Percentiles rank a stretch among this genome's conserved stretches.
These are phyloP conservation scores for Kodamaea arcana DNA, from an alignment of 1,139 yeast genomes.

Conservation along the genomic window DNA sequence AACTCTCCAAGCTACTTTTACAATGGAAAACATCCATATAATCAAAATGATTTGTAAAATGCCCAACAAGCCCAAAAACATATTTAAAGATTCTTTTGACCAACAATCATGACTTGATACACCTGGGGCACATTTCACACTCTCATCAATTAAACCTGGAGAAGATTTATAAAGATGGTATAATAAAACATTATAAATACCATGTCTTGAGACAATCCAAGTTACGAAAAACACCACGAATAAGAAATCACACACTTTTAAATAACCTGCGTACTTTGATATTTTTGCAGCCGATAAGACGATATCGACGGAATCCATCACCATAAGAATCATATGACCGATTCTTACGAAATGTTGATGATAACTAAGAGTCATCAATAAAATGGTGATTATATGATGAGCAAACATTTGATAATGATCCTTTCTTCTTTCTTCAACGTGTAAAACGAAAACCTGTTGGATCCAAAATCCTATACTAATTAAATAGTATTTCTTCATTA, in stretches of 20 bases:
- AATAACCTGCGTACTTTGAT: conserved; percentile 66
- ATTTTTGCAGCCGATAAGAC: conserved; percentile 70
- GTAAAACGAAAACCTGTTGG: conserved; percentile 72
- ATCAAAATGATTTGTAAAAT: conserved; percentile 64
- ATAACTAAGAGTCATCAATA: conserved; percentile 69
- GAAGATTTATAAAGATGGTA: conserved; percentile 46
- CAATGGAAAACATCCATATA: conserved; percentile 73
- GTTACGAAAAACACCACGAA: conserved; percentile 62
- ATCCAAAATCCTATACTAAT: conserved; percentile 74
- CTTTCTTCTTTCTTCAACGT: conserved; percentile 74
- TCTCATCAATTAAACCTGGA: conserved; percentile 33
- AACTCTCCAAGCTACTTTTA: conserved; percentile 66
- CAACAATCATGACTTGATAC: conserved; percentile 47
- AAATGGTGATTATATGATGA: conserved; percentile 79
- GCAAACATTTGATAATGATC: conserved; percentile 84
- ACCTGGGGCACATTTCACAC: conserved; percentile 32
- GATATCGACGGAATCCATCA: conserved; percentile 84
- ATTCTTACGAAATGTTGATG: conserved; percentile 66
- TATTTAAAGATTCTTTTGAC: conserved; percentile 46
- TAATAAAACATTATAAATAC: conserved; percentile 64
- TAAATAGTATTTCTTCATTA: conserved; percentile 69
- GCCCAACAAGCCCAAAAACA: conserved; percentile 54
- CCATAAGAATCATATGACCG: conserved; percentile 72
- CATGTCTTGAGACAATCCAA: conserved; percentile 76
- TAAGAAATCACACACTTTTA: conserved; percentile 59